A percentile compares a stretch with the other conserved stretches of the same genome.
These are phyloP conservation scores for Neurospora hispaniola DNA, from an alignment of 495 filamentous ascomycete species.

Conservation along the genomic window DNA sequence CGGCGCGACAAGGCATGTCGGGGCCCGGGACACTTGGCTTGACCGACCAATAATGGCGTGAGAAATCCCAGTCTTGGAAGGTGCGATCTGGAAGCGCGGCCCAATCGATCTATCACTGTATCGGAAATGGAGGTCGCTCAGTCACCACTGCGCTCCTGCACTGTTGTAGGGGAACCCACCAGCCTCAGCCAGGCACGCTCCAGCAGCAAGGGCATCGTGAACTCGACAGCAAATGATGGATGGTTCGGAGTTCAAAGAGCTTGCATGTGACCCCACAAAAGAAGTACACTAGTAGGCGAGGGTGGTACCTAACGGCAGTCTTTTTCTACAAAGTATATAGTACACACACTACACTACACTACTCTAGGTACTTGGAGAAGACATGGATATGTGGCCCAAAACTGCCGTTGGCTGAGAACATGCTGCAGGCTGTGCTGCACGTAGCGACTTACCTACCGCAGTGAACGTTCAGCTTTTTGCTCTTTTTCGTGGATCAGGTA, in stretches of 20 bases:
- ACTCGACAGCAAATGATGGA: not conserved
- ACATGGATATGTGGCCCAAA: no score
- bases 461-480: no score
- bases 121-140: not conserved
- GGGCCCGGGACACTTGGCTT: not conserved
- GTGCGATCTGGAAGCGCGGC: not conserved
- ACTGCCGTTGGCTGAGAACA: no score
- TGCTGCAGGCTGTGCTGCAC: no score
- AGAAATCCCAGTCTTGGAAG: not conserved
- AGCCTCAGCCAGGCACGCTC: not conserved
- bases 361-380: no score
- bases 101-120: not conserved
- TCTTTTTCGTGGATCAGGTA: no score
- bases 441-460: no score
- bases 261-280: not conserved
- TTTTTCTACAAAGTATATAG: not conserved
- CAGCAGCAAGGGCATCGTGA: not conserved
- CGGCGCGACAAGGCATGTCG: not conserved
- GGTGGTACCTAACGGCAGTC: not conserved
- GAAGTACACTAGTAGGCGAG: not conserved
- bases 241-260: not conserved
- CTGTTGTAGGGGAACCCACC: not conserved
- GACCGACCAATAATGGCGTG: not conserved
- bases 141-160: not conserved
- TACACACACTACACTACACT: no score